Percentiles rank a stretch among this genome's conserved stretches.
Evolutionary conservation across 306 rosid species (phyloP).

Genomic region (Vigna unguiculata): DNA sequence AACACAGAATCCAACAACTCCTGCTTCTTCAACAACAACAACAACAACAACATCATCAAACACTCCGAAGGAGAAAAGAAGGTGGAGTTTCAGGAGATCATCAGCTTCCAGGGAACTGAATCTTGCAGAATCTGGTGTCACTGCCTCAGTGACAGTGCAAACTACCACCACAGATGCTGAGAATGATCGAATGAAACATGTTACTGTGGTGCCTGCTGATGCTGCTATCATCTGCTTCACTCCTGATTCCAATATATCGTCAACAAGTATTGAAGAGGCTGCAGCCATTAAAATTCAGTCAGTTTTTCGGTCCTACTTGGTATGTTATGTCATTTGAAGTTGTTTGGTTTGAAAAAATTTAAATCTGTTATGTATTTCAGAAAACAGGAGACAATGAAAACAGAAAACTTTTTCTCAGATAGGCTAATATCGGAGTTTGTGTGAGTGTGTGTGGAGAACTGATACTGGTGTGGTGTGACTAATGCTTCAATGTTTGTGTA

Average conservation of each 20-base stretch:
- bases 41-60: conserved; percentile 51
- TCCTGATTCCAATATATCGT: conserved; percentile 46
- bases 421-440: background rate
- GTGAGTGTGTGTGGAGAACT: background rate
- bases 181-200: conserved; percentile 66
- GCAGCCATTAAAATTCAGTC: conserved; percentile 85
- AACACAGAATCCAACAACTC: conserved; percentile 61
- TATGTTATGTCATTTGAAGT: conserved; percentile 37
- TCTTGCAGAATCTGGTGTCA: conserved; percentile 46
- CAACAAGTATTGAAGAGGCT: conserved; percentile 56
- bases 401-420: background rate
- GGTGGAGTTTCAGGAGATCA: conserved; percentile 96
- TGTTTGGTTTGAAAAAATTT: background rate
- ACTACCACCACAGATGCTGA: conserved; percentile 50
- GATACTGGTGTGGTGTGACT: background rate
- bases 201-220: conserved; percentile 59
- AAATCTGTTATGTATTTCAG: background rate
- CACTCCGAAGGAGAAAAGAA: conserved; percentile 64
- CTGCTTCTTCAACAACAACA: conserved; percentile 42
- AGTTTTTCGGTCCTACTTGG: conserved; percentile 81
- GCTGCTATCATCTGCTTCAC: conserved; percentile 53
- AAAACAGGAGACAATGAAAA: background rate
- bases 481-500: conserved; percentile 31
- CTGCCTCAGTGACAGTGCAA: conserved; percentile 45
- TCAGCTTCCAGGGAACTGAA: conserved; percentile 64